Percentiles rank a stretch among this genome's conserved stretches.
Conservation (phyloP, 441 rosid species). For the Erysimum cheiri region DNA sequence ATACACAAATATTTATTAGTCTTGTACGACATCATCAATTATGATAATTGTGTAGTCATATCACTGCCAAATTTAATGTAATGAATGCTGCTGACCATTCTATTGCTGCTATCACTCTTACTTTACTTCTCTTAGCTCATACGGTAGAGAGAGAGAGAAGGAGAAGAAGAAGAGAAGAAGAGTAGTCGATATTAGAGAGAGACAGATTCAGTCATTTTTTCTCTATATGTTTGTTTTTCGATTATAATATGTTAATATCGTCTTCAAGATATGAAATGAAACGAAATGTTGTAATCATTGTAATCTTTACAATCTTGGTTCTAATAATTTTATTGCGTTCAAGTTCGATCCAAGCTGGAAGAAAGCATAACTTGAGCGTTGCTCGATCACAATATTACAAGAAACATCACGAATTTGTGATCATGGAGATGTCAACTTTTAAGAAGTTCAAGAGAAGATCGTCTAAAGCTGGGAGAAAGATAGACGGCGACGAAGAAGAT, state of each 20-base stretch:
- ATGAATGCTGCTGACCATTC: constrained; percentile 34
- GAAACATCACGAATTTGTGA: constrained; percentile 26
- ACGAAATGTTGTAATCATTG: constrained; percentile 29
- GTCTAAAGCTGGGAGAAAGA: constrained; percentile 17
- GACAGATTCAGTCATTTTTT: not conserved
- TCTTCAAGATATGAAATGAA: constrained; percentile 38
- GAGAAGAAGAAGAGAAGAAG: not conserved
- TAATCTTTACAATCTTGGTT: constrained; percentile 26
- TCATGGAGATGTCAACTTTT: constrained; percentile 34
- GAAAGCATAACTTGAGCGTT: constrained; percentile 8
- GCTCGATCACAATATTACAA: constrained; percentile 16
- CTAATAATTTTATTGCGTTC: constrained; percentile 28
- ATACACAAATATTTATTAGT: constrained; percentile 6
- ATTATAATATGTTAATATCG: constrained; percentile 3
- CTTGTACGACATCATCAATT: constrained; percentile 11
- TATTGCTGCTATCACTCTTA: constrained; percentile 7
- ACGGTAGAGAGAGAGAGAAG: not conserved
- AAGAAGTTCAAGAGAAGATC: constrained; percentile 19
- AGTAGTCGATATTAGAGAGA: constrained; percentile 8
- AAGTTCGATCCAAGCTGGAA: constrained; percentile 34
- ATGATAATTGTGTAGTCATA: constrained; percentile 39
- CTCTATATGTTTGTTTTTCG: not conserved
- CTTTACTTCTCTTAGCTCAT: constrained; percentile 5
- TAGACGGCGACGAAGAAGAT: constrained; percentile 3
- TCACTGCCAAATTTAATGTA: constrained; percentile 32